Conservation (phyloP, 139 green algal genomes). For the Coelastrella sp. region DNA sequence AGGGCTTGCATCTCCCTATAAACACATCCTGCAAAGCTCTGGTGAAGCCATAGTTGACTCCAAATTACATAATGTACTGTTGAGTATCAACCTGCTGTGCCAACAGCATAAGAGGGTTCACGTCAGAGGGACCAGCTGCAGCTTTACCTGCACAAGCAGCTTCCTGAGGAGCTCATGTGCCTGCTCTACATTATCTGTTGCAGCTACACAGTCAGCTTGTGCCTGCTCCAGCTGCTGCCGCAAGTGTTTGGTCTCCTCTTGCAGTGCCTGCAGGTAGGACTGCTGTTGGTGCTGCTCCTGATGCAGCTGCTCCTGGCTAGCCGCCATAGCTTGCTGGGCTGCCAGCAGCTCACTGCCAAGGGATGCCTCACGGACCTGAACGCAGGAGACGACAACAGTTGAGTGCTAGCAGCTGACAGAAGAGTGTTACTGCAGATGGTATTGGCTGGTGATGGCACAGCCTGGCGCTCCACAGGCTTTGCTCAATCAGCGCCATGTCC, state of each 20-base stretch:
- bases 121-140: too few species aligned
- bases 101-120: too few species aligned
- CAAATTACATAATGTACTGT: too few species aligned
- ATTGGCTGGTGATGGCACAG: too few species aligned
- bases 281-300: constrained; percentile 25
- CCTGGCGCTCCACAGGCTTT: too few species aligned
- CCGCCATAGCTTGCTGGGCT: constrained; percentile 1
- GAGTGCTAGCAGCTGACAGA: too few species aligned
- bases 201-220: background rate
- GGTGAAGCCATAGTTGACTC: too few species aligned
- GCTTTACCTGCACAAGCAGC: constrained; percentile 18
- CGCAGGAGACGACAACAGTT: background rate
- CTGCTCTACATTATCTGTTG: background rate
- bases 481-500: too few species aligned
- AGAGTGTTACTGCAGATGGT: too few species aligned
- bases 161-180: background rate
- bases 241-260: background rate
- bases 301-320: constrained; percentile 28
- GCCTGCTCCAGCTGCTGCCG: constrained; percentile 1
- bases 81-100: too few species aligned
- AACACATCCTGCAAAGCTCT: too few species aligned
- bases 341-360: background rate
- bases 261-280: background rate
- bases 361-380: background rate
- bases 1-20: too few species aligned